These are phyloP conservation scores for Chytriomyces hyalinus DNA, from an alignment of 192 early-diverging fungal genomes.

Conservation along the genomic window DNA sequence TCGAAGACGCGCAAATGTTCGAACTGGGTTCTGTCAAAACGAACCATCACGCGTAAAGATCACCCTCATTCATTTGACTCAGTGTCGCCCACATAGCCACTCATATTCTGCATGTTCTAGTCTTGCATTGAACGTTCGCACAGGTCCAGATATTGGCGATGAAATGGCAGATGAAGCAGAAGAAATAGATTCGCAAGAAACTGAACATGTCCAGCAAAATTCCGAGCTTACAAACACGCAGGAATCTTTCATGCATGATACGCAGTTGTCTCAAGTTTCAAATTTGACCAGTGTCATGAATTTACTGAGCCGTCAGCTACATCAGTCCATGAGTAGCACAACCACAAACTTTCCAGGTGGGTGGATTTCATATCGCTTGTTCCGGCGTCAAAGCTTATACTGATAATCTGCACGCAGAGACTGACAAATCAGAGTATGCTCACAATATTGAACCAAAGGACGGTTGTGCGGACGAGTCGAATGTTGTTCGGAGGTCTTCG, in stretches of 20 bases:
- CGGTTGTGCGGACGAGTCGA: not conserved
- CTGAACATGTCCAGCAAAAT: not conserved
- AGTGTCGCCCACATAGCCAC: not conserved
- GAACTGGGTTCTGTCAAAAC: slow-evolving; percentile 8
- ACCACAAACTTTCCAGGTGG: not conserved
- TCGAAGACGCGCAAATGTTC: not conserved
- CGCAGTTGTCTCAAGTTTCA: slow-evolving; percentile 5
- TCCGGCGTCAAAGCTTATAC: not conserved
- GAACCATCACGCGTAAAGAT: slow-evolving; percentile 16
- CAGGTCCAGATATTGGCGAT: not conserved
- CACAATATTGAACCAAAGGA: not conserved
- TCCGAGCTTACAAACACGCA: not conserved
- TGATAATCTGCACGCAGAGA: not conserved
- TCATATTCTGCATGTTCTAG: not conserved
- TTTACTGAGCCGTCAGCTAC: not conserved
- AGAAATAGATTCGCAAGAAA: not conserved
- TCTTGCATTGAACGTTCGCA: not conserved
- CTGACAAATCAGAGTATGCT: not conserved
- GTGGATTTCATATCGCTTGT: not conserved
- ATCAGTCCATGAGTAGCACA: not conserved
- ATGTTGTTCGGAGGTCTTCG: not conserved
- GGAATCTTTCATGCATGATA: not conserved
- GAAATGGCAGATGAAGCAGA: not conserved
- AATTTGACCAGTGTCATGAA: not conserved
- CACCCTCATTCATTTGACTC: not conserved